These are phyloP conservation scores for Debaryomyces singareniensis DNA, from an alignment of 1,139 yeast genomes.

Conservation along the genomic window DNA sequence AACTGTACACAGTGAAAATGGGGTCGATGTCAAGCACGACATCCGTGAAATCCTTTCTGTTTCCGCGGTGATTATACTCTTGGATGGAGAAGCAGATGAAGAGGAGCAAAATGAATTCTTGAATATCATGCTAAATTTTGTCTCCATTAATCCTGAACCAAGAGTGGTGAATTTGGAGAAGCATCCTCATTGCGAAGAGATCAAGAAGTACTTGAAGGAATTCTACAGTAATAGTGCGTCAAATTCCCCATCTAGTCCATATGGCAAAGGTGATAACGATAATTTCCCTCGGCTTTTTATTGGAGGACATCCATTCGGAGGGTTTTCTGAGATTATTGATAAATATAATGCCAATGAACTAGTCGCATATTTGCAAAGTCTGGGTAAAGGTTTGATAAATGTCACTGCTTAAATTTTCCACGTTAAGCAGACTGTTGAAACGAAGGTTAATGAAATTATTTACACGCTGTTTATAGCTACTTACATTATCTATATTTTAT, in stretches of 20 bases:
- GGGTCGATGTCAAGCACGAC: constrained; percentile 1
- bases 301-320: constrained; percentile 27
- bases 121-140: constrained; percentile 13
- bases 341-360: constrained; percentile 16
- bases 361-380: constrained; percentile 14
- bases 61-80: constrained; percentile 3
- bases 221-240: constrained; percentile 7
- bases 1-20: background rate
- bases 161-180: constrained; percentile 21
- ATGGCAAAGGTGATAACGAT: constrained; percentile 5
- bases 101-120: constrained; percentile 15
- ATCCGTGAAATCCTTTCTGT: constrained; percentile 4
- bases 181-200: constrained; percentile 24
- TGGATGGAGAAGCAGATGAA: constrained; percentile 2
- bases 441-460: no score
- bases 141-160: constrained; percentile 28
- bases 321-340: constrained; percentile 17
- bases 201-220: constrained; percentile 19
- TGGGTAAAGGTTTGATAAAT: constrained; percentile 25
- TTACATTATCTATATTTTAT: no score
- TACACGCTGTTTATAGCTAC: no score
- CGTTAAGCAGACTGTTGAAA: no score
- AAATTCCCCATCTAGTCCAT: constrained; percentile 6
- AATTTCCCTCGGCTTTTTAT: constrained; percentile 26
- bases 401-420: no score